These are phyloP conservation scores for Penicillium sp. DNA, from an alignment of 2,329 filamentous ascomycete species.

Conservation along the genomic window DNA sequence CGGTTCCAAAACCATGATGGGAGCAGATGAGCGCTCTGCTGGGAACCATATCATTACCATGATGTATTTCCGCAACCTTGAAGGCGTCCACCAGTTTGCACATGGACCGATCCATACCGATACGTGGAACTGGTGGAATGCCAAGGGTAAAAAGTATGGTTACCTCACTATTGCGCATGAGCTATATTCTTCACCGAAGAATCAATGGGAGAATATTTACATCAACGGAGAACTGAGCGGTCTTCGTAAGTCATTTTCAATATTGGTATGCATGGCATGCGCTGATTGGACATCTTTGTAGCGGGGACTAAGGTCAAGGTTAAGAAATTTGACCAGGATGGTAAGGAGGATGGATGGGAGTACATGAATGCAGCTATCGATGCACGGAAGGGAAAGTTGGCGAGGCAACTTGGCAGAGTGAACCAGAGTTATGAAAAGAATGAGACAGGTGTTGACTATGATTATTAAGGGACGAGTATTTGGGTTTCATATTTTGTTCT, in stretches of 20 bases:
- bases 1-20: not conserved
- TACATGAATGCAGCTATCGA: not conserved
- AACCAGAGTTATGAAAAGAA: not conserved
- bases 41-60: constrained; percentile 37
- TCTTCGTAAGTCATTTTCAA: constrained; percentile 22
- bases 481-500: not conserved
- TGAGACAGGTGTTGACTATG: not conserved
- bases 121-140: constrained; percentile 48
- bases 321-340: constrained; percentile 1
- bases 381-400: not conserved
- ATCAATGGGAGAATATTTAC: constrained; percentile 47
- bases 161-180: constrained; percentile 50
- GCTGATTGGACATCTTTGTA: not conserved
- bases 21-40: constrained; percentile 29
- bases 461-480: not conserved
- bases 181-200: constrained; percentile 40
- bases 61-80: constrained; percentile 44
- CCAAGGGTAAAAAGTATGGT: constrained; percentile 31
- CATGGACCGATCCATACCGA: constrained; percentile 41
- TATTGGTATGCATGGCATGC: not conserved
- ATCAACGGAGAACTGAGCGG: constrained; percentile 38
- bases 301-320: not conserved
- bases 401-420: not conserved
- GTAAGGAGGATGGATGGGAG: not conserved
- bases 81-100: constrained; percentile 47